These are phyloP conservation scores for Isochrysis galbana DNA, from an alignment of 78 protist species.

Conservation along the genomic window DNA sequence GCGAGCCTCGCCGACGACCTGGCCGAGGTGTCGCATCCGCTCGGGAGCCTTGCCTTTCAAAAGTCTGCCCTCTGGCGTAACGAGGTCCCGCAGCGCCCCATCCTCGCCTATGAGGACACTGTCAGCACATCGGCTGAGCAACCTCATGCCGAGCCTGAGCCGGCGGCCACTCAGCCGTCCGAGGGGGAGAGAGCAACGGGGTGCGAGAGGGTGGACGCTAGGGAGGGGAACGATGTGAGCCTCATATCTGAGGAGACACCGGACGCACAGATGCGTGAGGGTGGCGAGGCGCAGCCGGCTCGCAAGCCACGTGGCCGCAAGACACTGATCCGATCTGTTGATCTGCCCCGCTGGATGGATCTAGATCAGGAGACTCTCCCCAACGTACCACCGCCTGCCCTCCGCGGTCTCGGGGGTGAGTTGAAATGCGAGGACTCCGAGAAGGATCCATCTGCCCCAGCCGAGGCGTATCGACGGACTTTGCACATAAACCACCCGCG, in stretches of 20 bases:
- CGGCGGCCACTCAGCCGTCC: not conserved
- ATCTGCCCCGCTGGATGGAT: not conserved
- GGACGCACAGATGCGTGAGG: too few relatives aligned
- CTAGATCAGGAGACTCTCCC: conserved; percentile 14
- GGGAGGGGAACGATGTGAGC: too few relatives aligned
- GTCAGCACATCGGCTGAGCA: not conserved
- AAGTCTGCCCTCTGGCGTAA: not conserved
- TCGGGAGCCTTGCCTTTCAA: not conserved
- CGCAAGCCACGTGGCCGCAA: not conserved
- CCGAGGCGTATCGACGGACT: too few relatives aligned
- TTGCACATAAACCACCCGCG: not conserved
- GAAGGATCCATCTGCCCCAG: not conserved
- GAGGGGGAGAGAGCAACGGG: too few relatives aligned
- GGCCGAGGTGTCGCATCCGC: not conserved
- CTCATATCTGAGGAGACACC: too few relatives aligned
- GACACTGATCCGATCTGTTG: not conserved
- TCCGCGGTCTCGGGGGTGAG: too few relatives aligned
- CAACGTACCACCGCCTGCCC: not conserved
- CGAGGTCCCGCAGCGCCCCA: not conserved
- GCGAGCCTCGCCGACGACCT: not conserved
- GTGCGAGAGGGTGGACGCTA: too few relatives aligned
- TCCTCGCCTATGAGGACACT: not conserved
- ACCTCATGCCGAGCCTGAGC: too few relatives aligned
- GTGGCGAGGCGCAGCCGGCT: not conserved
- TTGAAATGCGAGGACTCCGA: not conserved